Evolutionary conservation across 2,329 filamentous ascomycete genomes (phyloP), one percentile per base, ranked within the genome.

Genomic region (Sporothrix pseudoabietina): DNA sequence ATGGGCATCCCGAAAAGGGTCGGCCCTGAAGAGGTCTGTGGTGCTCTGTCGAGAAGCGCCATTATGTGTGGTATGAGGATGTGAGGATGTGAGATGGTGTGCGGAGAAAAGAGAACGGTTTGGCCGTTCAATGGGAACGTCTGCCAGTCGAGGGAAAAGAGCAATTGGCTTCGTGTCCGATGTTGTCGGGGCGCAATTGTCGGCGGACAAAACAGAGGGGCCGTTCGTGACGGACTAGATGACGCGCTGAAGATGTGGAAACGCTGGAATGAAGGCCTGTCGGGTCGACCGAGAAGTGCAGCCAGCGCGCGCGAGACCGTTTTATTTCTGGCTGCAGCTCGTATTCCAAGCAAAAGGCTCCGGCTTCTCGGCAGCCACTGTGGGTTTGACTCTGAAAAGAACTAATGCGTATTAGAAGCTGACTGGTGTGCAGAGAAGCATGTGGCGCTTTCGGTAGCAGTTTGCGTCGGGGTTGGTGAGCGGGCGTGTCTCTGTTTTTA

Each of bases 1-100:
- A 92, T 86, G 63, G 90, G 87, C 77, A 92, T 79, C 75, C 90
- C 90, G 77, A 89, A 80, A 71, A 87, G 78, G 35, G 81, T 84
- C 74, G 85, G 85, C 72, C 83, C 83, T 74, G 79, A 79, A 75
- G 79, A 80, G 61, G 80, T 78, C 75, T 81, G 79, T 61, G 80
- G 79, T 69, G 80, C 79, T 72, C 79, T 78, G 76, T 84, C 82
- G 72, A 83, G 80, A 75, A 84, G 78, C 76, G 82, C 82, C 84
- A 85, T 85, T 52, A 26, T 61, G 54, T 32, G 47, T 35, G 54
- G 19, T n/a, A 35, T 12, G 39, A 35, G 14, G 26, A 26, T 26
- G 26, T 26, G 26, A 26, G 26, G 12, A 3, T 49, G 32, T 12
- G 4, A 9, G 6, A 30, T 0, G n/a, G 14, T 8, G 30, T 8